These are phyloP conservation scores for Beauveria australis DNA, from an alignment of 2,329 filamentous ascomycete genomes.

Conservation along the genomic window DNA sequence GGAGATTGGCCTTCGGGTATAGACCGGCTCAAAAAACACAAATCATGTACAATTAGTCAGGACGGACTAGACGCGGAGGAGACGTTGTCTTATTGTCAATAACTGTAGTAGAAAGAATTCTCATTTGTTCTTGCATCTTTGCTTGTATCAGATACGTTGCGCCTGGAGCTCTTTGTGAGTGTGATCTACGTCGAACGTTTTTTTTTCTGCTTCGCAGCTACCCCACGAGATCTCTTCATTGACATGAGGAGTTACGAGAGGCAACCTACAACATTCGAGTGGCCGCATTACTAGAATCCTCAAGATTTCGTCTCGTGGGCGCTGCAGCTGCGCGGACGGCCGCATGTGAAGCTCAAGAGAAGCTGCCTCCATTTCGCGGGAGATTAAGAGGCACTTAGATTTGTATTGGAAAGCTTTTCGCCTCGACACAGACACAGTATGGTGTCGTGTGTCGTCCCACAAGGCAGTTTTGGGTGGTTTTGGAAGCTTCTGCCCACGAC, in stretches of 20 bases:
- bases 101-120: conserved; percentile 36
- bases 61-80: conserved; percentile 30
- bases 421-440: neutral
- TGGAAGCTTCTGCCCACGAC: conserved; percentile 4
- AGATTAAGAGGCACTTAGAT: neutral
- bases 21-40: conserved; percentile 37
- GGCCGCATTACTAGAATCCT: neutral
- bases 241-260: neutral
- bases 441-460: conserved; percentile 9
- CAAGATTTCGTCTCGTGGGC: neutral
- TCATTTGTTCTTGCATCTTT: neutral
- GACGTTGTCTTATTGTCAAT: conserved; percentile 34
- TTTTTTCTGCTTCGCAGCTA: no score
- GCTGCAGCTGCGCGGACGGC: neutral
- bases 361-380: neutral
- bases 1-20: conserved; percentile 91
- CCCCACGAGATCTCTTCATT: neutral
- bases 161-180: neutral
- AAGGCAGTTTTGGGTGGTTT: conserved; percentile 8
- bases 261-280: neutral
- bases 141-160: neutral
- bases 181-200: neutral
- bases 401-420: neutral
- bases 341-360: neutral
- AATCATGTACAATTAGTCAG: conserved; percentile 37